These are phyloP conservation scores for Fennellomyces sp. DNA, from an alignment of 371 early-diverging fungal species.

Conservation along the genomic window DNA sequence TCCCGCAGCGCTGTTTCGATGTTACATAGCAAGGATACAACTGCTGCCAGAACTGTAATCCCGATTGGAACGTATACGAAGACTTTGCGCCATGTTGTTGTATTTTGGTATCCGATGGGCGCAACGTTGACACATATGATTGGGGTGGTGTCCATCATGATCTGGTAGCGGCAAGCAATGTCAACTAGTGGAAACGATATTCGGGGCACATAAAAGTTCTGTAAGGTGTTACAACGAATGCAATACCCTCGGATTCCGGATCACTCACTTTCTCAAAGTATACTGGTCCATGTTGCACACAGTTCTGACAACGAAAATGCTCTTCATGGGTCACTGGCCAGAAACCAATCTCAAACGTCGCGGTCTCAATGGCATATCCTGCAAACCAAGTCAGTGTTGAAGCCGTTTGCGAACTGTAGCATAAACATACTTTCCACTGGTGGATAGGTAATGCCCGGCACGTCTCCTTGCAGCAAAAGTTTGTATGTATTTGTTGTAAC, in stretches of 20 bases:
- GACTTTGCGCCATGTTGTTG: background rate
- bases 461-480: background rate
- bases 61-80: background rate
- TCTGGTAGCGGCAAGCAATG: background rate
- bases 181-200: background rate
- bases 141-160: background rate
- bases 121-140: background rate
- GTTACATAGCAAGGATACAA: background rate
- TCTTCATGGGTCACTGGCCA: background rate
- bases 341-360: background rate
- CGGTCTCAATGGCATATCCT: constrained; percentile 1
- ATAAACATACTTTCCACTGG: background rate
- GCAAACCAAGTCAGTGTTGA: no score
- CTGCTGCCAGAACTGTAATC: background rate
- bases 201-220: background rate
- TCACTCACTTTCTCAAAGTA: background rate
- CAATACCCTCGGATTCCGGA: no score
- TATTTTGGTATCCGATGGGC: background rate
- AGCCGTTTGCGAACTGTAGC: no score
- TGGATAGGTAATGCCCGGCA: background rate
- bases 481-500: background rate
- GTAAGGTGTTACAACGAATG: background rate
- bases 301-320: background rate
- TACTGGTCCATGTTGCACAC: background rate
- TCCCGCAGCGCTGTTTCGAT: no score